These are phyloP conservation scores for Nicotiana paniculata DNA, from an alignment of 257 asterid species.

Conservation along the genomic window DNA sequence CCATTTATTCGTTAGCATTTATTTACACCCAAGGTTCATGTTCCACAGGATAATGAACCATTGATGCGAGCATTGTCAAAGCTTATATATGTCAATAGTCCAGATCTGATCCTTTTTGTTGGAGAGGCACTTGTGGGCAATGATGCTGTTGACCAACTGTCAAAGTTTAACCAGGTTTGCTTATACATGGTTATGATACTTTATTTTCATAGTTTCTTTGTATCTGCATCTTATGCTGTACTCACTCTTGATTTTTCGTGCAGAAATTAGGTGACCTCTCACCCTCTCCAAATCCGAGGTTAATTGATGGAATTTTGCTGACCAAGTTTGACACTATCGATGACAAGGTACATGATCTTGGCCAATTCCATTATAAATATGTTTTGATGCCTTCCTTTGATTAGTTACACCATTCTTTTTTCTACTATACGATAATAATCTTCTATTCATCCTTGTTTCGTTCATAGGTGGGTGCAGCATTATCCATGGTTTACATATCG, in stretches of 20 bases:
- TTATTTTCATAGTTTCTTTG: not conserved
- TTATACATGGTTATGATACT: not conserved
- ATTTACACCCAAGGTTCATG: not conserved
- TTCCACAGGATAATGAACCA: conserved; percentile 82
- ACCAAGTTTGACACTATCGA: conserved; percentile 93
- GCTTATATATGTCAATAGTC: conserved; percentile 73
- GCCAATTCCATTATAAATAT: not conserved
- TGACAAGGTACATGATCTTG: conserved; percentile 54
- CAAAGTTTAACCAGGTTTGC: conserved; percentile 81
- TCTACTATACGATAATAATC: too few species aligned
- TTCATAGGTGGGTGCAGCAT: conserved; percentile 85
- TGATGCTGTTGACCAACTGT: conserved; percentile 86
- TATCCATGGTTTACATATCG: conserved; percentile 89
- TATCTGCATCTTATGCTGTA: not conserved
- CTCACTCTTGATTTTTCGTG: not conserved
- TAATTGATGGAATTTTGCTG: conserved; percentile 87
- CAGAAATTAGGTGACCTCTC: conserved; percentile 91
- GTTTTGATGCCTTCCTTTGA: too few species aligned
- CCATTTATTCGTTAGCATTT: not conserved
- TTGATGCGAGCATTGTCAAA: conserved; percentile 93
- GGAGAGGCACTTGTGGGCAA: conserved; percentile 98
- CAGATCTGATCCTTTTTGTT: conserved; percentile 81
- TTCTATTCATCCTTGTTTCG: not conserved
- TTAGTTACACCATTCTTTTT: not conserved
- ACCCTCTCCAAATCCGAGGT: conserved; percentile 67